Evolutionary conservation across 1,284 basidiomycete species (phyloP).

Genomic region (Pseudozyma sp.): DNA sequence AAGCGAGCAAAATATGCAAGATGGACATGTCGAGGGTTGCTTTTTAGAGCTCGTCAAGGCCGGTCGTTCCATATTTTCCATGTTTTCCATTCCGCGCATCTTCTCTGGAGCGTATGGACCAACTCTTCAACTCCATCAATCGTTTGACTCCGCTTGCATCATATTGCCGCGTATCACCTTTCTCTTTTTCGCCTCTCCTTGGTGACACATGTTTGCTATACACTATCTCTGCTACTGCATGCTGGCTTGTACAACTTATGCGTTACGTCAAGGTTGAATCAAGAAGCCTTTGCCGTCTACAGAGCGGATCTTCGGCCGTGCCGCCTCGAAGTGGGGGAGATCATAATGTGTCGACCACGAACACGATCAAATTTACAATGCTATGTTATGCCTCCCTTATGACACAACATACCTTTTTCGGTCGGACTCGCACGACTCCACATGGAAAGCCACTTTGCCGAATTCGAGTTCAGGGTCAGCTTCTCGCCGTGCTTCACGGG

Average conservation of each 20-base stretch:
- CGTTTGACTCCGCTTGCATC: too few relatives aligned
- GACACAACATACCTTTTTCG: neutral
- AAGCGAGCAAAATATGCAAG: neutral
- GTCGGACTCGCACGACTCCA: slow-evolving; percentile 35
- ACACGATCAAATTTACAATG: neutral
- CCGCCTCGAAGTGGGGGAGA: too few relatives aligned
- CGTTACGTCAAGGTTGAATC: too few relatives aligned
- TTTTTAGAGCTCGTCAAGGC: slow-evolving; percentile 8
- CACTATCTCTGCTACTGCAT: neutral
- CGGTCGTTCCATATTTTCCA: slow-evolving; percentile 44
- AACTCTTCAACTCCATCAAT: neutral
- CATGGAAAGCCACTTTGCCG: slow-evolving; percentile 16
- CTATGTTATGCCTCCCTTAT: neutral
- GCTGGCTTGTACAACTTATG: neutral
- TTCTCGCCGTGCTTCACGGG: too few relatives aligned
- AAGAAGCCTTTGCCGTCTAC: too few relatives aligned
- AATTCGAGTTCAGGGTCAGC: slow-evolving; percentile 1
- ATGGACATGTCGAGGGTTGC: neutral
- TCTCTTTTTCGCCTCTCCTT: too few relatives aligned
- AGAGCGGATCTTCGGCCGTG: too few relatives aligned
- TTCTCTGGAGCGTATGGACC: slow-evolving; percentile 46
- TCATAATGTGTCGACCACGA: too few relatives aligned
- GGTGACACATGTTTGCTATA: too few relatives aligned
- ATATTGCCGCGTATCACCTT: too few relatives aligned
- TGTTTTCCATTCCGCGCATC: slow-evolving; percentile 40